These are phyloP conservation scores for Globisporangium radiosum DNA, from an alignment of 352 stramenopile genomes.

Conservation along the genomic window DNA sequence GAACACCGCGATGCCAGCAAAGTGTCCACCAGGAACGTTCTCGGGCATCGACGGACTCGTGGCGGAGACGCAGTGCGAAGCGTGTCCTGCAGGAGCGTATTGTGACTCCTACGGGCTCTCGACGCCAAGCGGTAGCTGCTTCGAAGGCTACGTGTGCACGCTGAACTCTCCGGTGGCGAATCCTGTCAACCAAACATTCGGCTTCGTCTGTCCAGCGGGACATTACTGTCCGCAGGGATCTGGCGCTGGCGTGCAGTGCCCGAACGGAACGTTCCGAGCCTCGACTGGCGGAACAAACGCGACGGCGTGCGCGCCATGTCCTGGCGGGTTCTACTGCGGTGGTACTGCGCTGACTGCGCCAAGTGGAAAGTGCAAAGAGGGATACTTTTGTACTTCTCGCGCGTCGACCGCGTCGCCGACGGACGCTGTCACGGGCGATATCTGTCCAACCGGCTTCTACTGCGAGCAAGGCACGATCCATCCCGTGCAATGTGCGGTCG, in stretches of 20 bases:
- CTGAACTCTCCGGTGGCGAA: slow-evolving; percentile 54
- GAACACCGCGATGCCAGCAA: slow-evolving; percentile 39
- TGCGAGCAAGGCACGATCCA: slow-evolving; percentile 41
- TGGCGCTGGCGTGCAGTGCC: slow-evolving; percentile 45
- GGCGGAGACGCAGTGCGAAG: slow-evolving; percentile 61
- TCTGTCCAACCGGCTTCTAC: slow-evolving; percentile 56
- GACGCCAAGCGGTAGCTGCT: slow-evolving; percentile 40
- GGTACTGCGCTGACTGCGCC: slow-evolving; percentile 37
- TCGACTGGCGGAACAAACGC: slow-evolving; percentile 40
- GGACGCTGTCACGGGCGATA: slow-evolving; percentile 31
- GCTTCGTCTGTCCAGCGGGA: slow-evolving; percentile 55
- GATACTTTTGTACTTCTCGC: slow-evolving; percentile 79
- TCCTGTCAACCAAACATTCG: slow-evolving; percentile 35
- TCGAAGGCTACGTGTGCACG: slow-evolving; percentile 58
- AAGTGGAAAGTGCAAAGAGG: slow-evolving; percentile 48
- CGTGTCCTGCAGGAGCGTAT: slow-evolving; percentile 78
- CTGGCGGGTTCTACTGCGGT: slow-evolving; percentile 48
- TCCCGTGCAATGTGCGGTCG: slow-evolving; percentile 36
- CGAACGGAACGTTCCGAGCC: slow-evolving; percentile 46
- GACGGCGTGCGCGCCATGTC: slow-evolving; percentile 60
- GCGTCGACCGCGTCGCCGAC: slow-evolving; percentile 38
- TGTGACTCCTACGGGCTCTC: slow-evolving; percentile 82
- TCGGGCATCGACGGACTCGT: slow-evolving; percentile 53
- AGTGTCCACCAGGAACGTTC: slow-evolving; percentile 62
- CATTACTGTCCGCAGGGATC: slow-evolving; percentile 72